Evolutionary conservation across 352 stramenopile genomes (phyloP), one percentile per base, ranked within the genome.

Genomic region (Thraustotheca clavata): DNA sequence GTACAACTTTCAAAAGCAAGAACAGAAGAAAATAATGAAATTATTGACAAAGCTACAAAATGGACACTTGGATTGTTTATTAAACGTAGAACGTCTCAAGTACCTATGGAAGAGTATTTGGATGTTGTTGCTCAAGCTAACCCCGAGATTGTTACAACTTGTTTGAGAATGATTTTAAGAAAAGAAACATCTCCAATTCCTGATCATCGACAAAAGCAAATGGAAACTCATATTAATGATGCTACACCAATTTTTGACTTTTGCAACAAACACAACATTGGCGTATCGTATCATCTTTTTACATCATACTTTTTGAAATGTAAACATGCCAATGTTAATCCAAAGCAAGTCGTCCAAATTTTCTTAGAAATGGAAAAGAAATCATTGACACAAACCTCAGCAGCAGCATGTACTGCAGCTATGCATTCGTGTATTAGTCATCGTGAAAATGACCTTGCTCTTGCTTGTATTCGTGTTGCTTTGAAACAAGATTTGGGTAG

Each of bases 271-370:
- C 43, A 52, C n/a, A 18, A 52, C 2, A 9, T 52, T 9, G 11
- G 12, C 9, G n/a, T 52, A 2, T 11, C 43, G 2, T 11, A 24
- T 14, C 24, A 52, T 24, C 43, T 52, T 2, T 52, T 26, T 31
- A 52, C 43, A 31, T 52, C 24, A 31, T 52, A 52, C 43, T 52
- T 52, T 24, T 31, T 52, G 24, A 52, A 52, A 31, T 52, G 43
- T 31, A 52, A 52, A 31, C 43, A 31, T 31, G 34, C 34, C 43
- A 24, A 52, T 11, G 43, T 31, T 24, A 24, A 9, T 7, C 11
- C 43, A 31, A 24, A 11, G 24, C 2, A 6, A 2, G n/a, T 52
- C 1, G 43, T 52, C 9, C 31, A n/a, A 18, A 24, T 35, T 9
- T 24, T 52, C 34, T 11, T 52, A 3, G 43, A 24, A 2, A 24